Base-by-base conservation (phyloP, 805 yeast species). In the Grigorovia jiainica region DNA sequence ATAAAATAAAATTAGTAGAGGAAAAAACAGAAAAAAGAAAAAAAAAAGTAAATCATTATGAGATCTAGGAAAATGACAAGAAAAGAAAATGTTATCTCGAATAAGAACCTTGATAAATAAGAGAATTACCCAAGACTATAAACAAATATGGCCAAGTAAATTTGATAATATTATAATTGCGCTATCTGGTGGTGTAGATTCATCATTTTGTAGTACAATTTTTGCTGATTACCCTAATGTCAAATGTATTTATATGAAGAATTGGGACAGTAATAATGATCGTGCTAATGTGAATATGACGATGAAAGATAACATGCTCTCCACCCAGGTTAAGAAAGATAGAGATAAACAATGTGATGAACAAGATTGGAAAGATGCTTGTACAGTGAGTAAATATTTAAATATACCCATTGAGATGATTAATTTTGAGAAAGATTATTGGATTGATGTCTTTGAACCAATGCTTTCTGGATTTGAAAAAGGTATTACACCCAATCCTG, bases 101-200 rank as follows among this genome's bases (percentile, higher is more conserved):
- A 30, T 36, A 18, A 10, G 31, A 13, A 13, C 31, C 9, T 16
- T 17, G 9, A 6, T 32, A 37, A 19, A 10, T 30, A 17, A 39
- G 15, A 29, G 49, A 25, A 7, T 43, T 15, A 39, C 45, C 5
- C 11, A 11, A 3, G 39, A 43, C 1, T 38, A 17, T 16, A 31
- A 18, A 25, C 46, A 42, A 20, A 21, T 8, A 13, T 25, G 16
- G 16, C 90, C 90, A 0, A 47, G 51, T 0, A 48, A 48, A 8
- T 58, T 68, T 25, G 95, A 85, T 52, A 75, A 72, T 41, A 73
- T 90, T 18, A 65, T 83, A 17, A 76, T 92, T 5, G 96, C 97
- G 7, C 85, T 92, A 95, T 86, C 96, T 1, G 84, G 95, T 0
- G 98, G 98, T 0, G 97, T 92, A 1, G 98, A 92, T 61, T 89